These are phyloP conservation scores for Pseudogymnoascus sp. DNA, from an alignment of 2,329 filamentous ascomycete species.

Conservation along the genomic window DNA sequence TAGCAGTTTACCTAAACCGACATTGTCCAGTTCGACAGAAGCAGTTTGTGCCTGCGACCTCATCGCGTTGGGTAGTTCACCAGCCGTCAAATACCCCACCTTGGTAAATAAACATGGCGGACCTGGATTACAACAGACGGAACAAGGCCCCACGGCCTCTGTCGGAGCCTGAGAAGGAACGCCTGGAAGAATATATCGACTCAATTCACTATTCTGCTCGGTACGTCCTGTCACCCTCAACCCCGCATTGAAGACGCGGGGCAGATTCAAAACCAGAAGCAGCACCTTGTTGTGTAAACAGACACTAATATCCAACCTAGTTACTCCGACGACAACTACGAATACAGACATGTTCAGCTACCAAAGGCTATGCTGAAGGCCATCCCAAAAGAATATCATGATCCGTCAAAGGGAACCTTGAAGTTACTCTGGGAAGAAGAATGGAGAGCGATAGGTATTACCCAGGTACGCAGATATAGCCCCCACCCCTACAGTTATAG, in stretches of 20 bases:
- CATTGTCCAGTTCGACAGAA: conserved; percentile 8
- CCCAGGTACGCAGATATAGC: conserved; percentile 58
- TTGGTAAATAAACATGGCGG: conserved; percentile 30
- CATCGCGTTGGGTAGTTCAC: conserved; percentile 4
- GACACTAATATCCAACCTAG: conserved; percentile 40
- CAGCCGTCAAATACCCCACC: background rate
- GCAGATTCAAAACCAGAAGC: background rate
- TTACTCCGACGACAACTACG: conserved; percentile 86
- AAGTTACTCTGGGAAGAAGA: conserved; percentile 98
- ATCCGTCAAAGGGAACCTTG: conserved; percentile 78
- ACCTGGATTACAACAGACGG: conserved; percentile 76
- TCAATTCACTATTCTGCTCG: conserved; percentile 91
- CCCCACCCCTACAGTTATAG: conserved; percentile 10
- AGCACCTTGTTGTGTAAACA: background rate
- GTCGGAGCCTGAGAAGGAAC: conserved; percentile 71
- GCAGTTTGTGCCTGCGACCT: background rate
- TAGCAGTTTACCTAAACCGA: background rate
- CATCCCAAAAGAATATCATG: conserved; percentile 92
- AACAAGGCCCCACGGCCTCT: conserved; percentile 80
- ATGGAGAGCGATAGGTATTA: conserved; percentile 95
- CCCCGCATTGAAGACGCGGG: background rate
- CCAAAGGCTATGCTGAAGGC: conserved; percentile 97
- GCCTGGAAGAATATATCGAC: conserved; percentile 86
- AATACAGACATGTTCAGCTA: conserved; percentile 96
- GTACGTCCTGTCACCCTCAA: conserved; percentile 42